Conservation (phyloP, 2,329 filamentous ascomycete species). For the Diatrype stigma region DNA sequence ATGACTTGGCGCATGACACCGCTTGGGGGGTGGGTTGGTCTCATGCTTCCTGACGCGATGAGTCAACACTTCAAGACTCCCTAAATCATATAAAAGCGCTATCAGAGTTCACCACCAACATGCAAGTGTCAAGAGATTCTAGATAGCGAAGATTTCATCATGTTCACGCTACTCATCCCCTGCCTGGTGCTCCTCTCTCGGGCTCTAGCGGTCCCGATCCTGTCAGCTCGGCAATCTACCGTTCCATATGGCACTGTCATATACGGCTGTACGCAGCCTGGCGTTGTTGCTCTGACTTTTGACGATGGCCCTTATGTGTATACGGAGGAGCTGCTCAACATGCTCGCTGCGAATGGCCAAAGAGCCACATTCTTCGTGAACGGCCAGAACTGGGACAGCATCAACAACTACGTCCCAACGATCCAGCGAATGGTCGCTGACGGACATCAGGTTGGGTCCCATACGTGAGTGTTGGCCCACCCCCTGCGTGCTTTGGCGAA, state of each 20-base stretch:
- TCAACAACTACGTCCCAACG: conserved; percentile 23
- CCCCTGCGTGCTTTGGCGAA: neutral
- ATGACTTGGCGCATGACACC: neutral
- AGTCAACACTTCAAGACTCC: too few relatives aligned
- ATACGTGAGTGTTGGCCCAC: conserved; percentile 31
- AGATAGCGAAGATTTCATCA: neutral
- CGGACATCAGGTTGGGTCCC: conserved; percentile 48
- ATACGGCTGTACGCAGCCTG: conserved; percentile 10
- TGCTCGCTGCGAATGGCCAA: conserved; percentile 9
- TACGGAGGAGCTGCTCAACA: conserved; percentile 15
- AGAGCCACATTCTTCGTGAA: conserved; percentile 24
- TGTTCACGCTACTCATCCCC: neutral
- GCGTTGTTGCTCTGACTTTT: conserved; percentile 20
- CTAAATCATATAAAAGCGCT: neutral
- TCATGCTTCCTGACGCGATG: too few relatives aligned
- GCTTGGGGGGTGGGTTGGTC: neutral
- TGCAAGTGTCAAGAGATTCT: too few relatives aligned
- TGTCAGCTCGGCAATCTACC: conserved; percentile 3
- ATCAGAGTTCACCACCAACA: neutral
- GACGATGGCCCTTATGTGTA: conserved; percentile 23
- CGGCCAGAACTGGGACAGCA: conserved; percentile 42
- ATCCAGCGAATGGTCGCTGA: conserved; percentile 29
- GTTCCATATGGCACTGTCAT: conserved; percentile 8
- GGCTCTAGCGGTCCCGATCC: neutral
- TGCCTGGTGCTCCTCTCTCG: neutral